Evolutionary conservation across 371 early-diverging fungal genomes (phyloP), one percentile per base, ranked within the genome.

Genomic region (Mucor irregularis): DNA sequence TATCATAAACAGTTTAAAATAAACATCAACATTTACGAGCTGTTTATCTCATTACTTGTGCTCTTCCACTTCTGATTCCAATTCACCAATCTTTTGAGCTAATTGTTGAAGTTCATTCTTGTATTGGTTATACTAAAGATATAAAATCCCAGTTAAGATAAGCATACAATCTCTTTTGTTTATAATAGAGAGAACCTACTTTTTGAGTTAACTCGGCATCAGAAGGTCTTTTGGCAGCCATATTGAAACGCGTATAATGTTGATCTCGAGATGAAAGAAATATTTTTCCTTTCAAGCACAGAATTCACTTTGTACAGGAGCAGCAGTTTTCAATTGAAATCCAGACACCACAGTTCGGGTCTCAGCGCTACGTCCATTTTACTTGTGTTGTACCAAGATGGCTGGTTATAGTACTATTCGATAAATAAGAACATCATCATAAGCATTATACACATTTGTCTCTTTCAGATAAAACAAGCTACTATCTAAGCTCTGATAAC

Each of bases 41-140:
- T 26, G 16, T n/a, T n/a, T 25, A 6, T 2, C 17, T 6, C 5
- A 55, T 64, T 82, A 92, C 93, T 88, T 86, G 84, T 97, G 97
- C 74, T 97, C 98, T 63, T 95, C 97, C 7, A 87, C 80, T 70
- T 97, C 96, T 58, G 86, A 81, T 71, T 97, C 98, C 29, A 97
- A 82, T 69, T 96, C 97, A 26, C 95, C 95, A 54, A 96, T 82
- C 81, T 96, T 97, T 62, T 83, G 83, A 11, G 95, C 92, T 19
- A 97, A 68, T 29, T 81, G 75, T 54, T 89, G 85, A 50, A 97
- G 82, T 51, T 97, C 98, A 45, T 82, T 82, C 74, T 91, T 93
- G 78, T 86, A 86, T 55, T 80, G 76, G 71, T 95, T 91, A 68
- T 92, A 91, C 73, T 90, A 29, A n/a, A n/a, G n/a, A n/a, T n/a